Evolutionary conservation across 129 eudicot species (phyloP).

Genomic region (Logfia minima): DNA sequence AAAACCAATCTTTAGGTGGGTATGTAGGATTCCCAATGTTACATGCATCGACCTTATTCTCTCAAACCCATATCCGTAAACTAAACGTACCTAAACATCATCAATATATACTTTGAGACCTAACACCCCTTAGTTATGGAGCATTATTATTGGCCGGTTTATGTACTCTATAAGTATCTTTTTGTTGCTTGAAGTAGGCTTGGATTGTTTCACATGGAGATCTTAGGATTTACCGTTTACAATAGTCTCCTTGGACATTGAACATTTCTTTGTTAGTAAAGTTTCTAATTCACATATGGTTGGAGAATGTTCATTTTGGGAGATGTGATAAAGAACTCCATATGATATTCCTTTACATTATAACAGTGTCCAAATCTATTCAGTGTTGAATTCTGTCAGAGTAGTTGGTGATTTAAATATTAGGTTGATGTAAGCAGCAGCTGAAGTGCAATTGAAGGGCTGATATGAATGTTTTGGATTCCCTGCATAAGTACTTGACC

Average conservation of each 20-base stretch:
- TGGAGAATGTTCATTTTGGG: background rate
- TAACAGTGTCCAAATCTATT: background rate
- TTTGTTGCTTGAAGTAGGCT: slow-evolving; percentile 7
- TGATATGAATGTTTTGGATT: background rate
- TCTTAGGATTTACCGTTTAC: background rate
- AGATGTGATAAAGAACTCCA: slow-evolving; percentile 10
- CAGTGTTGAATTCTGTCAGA: background rate
- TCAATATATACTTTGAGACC: background rate
- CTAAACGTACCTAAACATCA: background rate
- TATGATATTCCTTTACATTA: background rate
- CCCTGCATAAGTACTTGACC: background rate
- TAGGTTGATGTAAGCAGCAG: background rate
- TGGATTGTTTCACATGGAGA: background rate
- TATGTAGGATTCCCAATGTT: slow-evolving; percentile 4
- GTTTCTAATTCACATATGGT: background rate
- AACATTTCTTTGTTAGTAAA: background rate
- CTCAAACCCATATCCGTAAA: background rate
- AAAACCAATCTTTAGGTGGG: background rate
- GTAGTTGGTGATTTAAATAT: slow-evolving; percentile 15
- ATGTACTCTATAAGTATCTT: background rate
- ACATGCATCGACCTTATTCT: background rate
- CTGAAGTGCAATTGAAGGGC: background rate
- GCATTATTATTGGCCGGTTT: background rate
- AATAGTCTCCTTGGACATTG: background rate
- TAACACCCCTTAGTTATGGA: background rate